Evolutionary conservation across 2,329 filamentous ascomycete species (phyloP).

Genomic region (Phialophora expanda): DNA sequence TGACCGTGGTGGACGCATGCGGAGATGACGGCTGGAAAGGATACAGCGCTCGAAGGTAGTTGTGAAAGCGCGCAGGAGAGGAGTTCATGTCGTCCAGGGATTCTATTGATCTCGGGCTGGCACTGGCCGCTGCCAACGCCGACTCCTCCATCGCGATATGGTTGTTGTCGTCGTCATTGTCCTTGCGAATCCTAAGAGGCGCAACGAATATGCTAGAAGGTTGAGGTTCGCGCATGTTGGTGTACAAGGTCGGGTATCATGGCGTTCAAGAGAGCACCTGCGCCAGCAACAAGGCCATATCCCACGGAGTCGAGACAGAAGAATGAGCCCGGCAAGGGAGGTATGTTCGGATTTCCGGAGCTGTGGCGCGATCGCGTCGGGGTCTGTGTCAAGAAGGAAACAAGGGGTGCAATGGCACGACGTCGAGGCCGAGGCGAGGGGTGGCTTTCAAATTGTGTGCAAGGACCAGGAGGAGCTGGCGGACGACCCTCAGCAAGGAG

Average conservation of each 20-base stretch:
- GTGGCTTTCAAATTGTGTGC: conserved; percentile 22
- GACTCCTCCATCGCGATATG: conserved; percentile 14
- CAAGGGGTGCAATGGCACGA: conserved; percentile 16
- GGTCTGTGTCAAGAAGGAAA: conserved; percentile 24
- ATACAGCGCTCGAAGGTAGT: conserved; percentile 93
- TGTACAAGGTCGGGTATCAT: conserved; percentile 24
- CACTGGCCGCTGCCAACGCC: conserved; percentile 12
- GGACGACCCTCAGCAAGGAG: not conserved
- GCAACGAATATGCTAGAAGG: conserved; percentile 40
- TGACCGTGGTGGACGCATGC: conserved; percentile 83
- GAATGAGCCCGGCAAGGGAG: not conserved
- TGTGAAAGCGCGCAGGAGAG: conserved; percentile 77
- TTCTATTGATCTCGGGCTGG: conserved; percentile 22
- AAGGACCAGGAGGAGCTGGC: conserved; percentile 33
- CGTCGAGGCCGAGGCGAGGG: conserved; percentile 26
- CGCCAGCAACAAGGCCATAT: conserved; percentile 10
- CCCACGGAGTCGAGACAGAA: not conserved
- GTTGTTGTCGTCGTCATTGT: conserved; percentile 21
- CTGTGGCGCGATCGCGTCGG: conserved; percentile 7
- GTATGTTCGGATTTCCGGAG: not conserved
- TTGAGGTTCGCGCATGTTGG: conserved; percentile 32
- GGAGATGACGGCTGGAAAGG: conserved; percentile 82
- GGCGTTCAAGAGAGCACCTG: conserved; percentile 20
- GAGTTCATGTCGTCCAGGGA: conserved; percentile 52
- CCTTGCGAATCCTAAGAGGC: conserved; percentile 39